phyloP scores from a whole-genome alignment of 495 filamentous ascomycete species.

The Xylaria palmicola region DNA sequence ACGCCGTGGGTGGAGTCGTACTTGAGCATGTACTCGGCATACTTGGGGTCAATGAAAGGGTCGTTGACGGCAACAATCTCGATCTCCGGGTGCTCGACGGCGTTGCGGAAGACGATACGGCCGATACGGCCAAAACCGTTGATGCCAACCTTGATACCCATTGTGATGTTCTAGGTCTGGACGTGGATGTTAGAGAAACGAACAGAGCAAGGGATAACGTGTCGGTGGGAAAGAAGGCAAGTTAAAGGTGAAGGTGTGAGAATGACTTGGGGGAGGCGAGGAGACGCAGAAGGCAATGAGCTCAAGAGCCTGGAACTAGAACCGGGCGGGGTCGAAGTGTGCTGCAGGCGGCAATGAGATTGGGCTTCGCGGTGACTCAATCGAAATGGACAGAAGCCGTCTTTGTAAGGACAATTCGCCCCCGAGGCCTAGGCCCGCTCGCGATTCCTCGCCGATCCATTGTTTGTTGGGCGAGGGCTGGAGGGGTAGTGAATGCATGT shows the following conservation, averaged over 20 bases:
- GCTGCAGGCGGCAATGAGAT: no score
- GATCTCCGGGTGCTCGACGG: constrained; percentile 79
- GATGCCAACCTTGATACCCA: constrained; percentile 78
- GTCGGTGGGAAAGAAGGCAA: no score
- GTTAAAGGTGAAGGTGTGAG: no score
- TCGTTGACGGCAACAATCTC: constrained; percentile 97
- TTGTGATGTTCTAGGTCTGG: constrained; percentile 32
- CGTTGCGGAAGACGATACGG: constrained; percentile 78
- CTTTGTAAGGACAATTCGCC: not conserved
- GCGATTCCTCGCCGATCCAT: not conserved
- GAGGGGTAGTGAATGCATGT: constrained; percentile 5
- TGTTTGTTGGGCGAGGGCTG: not conserved
- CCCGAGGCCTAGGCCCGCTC: not conserved
- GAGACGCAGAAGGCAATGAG: no score
- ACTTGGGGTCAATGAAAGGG: constrained; percentile 97
- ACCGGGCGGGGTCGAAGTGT: no score
- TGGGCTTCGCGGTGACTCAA: no score
- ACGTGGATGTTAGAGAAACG: not conserved
- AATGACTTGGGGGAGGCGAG: no score
- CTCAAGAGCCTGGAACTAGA: no score
- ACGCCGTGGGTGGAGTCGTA: constrained; percentile 95
- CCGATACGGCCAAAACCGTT: constrained; percentile 99
- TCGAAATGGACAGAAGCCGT: no score
- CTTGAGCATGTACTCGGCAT: constrained; percentile 99
- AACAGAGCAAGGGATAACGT: not conserved